Percentiles rank a stretch among this genome's conserved stretches.
phyloP scores from a whole-genome alignment of 768 basidiomycete genomes.

The Lactarius sanguifluus region DNA sequence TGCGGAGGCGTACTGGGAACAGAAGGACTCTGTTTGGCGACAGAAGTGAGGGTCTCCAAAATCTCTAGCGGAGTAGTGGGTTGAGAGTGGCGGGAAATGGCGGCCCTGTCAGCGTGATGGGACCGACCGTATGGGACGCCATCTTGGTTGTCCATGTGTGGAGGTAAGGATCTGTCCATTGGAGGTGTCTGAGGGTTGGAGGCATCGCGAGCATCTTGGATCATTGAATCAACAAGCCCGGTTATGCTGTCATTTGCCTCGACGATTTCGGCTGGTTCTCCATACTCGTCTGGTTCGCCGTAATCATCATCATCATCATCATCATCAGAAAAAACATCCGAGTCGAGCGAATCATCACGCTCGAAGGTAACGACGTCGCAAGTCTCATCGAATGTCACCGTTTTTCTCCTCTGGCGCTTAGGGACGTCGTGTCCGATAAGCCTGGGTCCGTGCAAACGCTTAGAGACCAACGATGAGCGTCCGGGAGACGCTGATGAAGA shows the following conservation, averaged over 20 bases:
- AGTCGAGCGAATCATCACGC: slow-evolving; percentile 47
- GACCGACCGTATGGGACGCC: slow-evolving; percentile 63
- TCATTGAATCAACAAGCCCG: slow-evolving; percentile 70
- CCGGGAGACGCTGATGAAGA: slow-evolving; percentile 48
- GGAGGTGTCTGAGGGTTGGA: slow-evolving; percentile 45
- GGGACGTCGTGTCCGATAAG: slow-evolving; percentile 39
- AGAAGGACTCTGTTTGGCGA: slow-evolving; percentile 24
- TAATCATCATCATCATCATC: slow-evolving; percentile 36
- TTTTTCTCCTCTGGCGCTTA: slow-evolving; percentile 61
- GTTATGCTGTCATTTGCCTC: slow-evolving; percentile 58
- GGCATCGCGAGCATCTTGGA: slow-evolving; percentile 45
- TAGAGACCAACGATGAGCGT: slow-evolving; percentile 68
- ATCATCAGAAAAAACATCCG: slow-evolving; percentile 44
- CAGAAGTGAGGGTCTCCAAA: slow-evolving; percentile 12
- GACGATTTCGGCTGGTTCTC: slow-evolving; percentile 25
- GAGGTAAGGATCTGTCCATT: slow-evolving; percentile 42
- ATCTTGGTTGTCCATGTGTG: slow-evolving; percentile 60
- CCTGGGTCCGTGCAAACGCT: slow-evolving; percentile 75
- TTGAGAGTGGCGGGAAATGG: slow-evolving; percentile 40
- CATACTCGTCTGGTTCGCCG: slow-evolving; percentile 23
- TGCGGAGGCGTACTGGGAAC: slow-evolving; percentile 29
- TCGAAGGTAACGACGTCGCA: slow-evolving; percentile 85
- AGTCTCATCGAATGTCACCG: slow-evolving; percentile 74
- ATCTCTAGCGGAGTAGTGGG: slow-evolving; percentile 29
- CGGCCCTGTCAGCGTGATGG: slow-evolving; percentile 57